A percentile compares a stretch with the other conserved stretches of the same genome.
phyloP scores from a whole-genome alignment of 176 grass and related monocot genomes.

The Dendrocalamus sinicus region DNA sequence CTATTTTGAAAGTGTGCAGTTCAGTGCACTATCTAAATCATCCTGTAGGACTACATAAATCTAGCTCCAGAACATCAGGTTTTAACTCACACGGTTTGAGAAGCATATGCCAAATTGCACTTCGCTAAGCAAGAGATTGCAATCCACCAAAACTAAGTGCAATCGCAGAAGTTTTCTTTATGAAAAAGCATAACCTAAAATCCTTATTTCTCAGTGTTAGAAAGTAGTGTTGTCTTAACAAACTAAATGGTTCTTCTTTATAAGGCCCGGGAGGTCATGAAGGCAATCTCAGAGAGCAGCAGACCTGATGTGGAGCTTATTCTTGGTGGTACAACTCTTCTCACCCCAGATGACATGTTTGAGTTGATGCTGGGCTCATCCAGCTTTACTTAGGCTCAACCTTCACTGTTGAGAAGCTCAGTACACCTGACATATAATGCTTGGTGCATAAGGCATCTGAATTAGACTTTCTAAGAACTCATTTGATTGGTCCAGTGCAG shows the following conservation, averaged over 20 bases:
- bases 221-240: slow-evolving; percentile 4
- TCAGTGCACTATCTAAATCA: background rate
- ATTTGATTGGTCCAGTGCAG: background rate
- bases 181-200: background rate
- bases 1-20: background rate
- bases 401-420: background rate
- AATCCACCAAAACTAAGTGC: slow-evolving; percentile 19
- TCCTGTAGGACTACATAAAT: background rate
- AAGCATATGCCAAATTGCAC: background rate
- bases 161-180: background rate
- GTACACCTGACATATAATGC: background rate
- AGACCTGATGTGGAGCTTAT: slow-evolving; percentile 79
- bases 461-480: background rate
- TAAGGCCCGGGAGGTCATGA: slow-evolving; percentile 92
- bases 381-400: slow-evolving; percentile 23
- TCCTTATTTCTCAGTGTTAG: background rate
- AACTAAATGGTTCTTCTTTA: slow-evolving; percentile 23
- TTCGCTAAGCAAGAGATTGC: background rate
- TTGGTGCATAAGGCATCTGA: background rate
- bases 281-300: slow-evolving; percentile 72
- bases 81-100: background rate
- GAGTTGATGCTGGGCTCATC: slow-evolving; percentile 76
- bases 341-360: slow-evolving; percentile 92
- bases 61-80: background rate
- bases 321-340: slow-evolving; percentile 89